phyloP scores from a whole-genome alignment of 2,329 filamentous ascomycete species.

The Penicillium freii region DNA sequence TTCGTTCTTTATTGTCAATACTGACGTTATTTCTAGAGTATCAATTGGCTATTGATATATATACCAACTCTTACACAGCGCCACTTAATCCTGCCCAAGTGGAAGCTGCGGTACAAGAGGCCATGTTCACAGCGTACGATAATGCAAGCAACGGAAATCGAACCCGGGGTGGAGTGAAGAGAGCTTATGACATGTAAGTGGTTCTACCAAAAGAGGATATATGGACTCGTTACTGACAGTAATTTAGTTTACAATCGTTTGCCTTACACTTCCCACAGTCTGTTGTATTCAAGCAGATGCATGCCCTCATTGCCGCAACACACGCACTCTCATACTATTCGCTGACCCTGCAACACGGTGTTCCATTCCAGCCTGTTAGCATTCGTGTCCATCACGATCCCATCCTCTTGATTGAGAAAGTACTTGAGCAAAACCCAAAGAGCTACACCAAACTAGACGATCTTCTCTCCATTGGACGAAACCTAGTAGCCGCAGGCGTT shows the following conservation, averaged over 20 bases:
- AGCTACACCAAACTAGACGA: conserved; percentile 65
- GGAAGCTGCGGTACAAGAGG: conserved; percentile 52
- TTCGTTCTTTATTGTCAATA: neutral
- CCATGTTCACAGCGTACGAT: conserved; percentile 59
- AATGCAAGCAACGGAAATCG: conserved; percentile 65
- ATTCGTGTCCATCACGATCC: conserved; percentile 64
- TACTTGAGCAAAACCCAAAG: conserved; percentile 60
- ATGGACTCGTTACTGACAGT: conserved; percentile 8
- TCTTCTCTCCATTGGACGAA: conserved; percentile 59
- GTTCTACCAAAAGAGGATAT: neutral
- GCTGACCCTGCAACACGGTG: conserved; percentile 61
- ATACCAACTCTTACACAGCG: conserved; percentile 30
- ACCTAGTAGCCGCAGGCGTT: conserved; percentile 53
- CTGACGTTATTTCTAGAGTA: conserved; percentile 37
- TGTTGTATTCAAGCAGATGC: conserved; percentile 43
- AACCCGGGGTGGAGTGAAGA: conserved; percentile 61
- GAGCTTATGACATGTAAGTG: conserved; percentile 56
- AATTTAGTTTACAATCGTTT: conserved; percentile 43
- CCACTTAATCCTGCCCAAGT: conserved; percentile 47
- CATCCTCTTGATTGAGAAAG: conserved; percentile 56
- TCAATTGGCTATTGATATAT: conserved; percentile 43
- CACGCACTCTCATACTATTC: conserved; percentile 66
- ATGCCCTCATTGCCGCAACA: conserved; percentile 59
- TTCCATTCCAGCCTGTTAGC: conserved; percentile 65
- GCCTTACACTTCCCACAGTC: conserved; percentile 43